Evolutionary conservation across 768 basidiomycete genomes (phyloP).

Genomic region (Collybia mongolica): DNA sequence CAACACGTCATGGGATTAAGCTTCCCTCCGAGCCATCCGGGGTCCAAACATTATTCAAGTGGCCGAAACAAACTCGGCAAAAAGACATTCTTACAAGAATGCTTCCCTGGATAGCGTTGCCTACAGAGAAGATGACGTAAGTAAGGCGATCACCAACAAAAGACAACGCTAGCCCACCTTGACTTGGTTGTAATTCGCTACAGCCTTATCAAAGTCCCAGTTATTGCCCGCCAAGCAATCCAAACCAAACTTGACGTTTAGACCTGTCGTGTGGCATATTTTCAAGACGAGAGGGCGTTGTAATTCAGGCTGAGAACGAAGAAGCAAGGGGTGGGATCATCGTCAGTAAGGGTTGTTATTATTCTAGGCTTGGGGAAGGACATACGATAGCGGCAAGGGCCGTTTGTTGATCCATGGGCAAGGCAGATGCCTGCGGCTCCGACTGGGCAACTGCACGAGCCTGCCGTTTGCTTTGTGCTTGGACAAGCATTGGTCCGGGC

Average conservation of each 20-base stretch:
- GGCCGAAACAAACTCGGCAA: background rate
- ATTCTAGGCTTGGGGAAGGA: conserved; percentile 16
- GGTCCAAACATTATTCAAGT: background rate
- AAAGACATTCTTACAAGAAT: conserved; percentile 35
- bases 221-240: conserved; percentile 83
- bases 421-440: conserved; percentile 23
- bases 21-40: background rate
- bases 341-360: background rate
- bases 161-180: conserved; percentile 53
- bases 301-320: conserved; percentile 53
- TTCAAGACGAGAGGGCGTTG: conserved; percentile 72
- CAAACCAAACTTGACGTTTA: conserved; percentile 79
- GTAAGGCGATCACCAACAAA: conserved; percentile 9
- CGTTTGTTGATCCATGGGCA: conserved; percentile 47
- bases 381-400: conserved; percentile 58
- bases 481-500: conserved; percentile 72
- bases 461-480: conserved; percentile 38
- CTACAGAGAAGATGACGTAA: conserved; percentile 32
- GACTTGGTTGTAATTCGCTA: conserved; percentile 86
- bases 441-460: conserved; percentile 24
- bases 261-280: conserved; percentile 67
- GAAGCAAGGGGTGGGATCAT: background rate
- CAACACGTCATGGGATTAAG: background rate
- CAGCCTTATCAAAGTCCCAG: conserved; percentile 80
- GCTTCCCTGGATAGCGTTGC: conserved; percentile 52